Evolutionary conservation across 495 filamentous ascomycete genomes (phyloP).

Genomic region (Hyaloscypha finlandica): DNA sequence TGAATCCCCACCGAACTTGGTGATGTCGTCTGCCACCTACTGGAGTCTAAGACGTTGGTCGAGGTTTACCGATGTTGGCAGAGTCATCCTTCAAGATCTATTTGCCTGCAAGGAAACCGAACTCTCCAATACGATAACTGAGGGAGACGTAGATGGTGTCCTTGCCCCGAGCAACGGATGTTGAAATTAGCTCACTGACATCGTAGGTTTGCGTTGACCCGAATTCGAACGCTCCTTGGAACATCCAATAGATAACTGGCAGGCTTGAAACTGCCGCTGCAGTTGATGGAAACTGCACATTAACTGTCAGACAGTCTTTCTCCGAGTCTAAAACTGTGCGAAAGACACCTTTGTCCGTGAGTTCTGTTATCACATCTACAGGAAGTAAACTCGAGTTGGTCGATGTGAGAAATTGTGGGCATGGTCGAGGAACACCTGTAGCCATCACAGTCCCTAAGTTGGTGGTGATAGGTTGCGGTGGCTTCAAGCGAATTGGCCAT

Average conservation of each 20-base stretch:
- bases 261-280: conserved; percentile 43
- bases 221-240: conserved; percentile 63
- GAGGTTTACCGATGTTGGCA: conserved; percentile 43
- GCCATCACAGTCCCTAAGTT: conserved; percentile 46
- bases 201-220: conserved; percentile 58
- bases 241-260: conserved; percentile 69
- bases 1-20: conserved; percentile 38
- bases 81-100: conserved; percentile 68
- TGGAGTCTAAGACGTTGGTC: conserved; percentile 44
- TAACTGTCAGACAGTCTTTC: conserved; percentile 67
- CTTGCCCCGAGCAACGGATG: conserved; percentile 55
- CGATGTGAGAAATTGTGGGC: conserved; percentile 47
- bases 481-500: conserved; percentile 56
- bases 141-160: conserved; percentile 62
- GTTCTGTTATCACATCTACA: conserved; percentile 46
- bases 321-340: conserved; percentile 47
- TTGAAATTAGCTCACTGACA: conserved; percentile 50
- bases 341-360: conserved; percentile 59
- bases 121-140: conserved; percentile 62
- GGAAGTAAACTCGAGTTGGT: conserved; percentile 41
- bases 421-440: conserved; percentile 45
- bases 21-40: conserved; percentile 54
- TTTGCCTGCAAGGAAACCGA: conserved; percentile 60
- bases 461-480: conserved; percentile 53
- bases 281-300: conserved; percentile 60